Base-by-base conservation (phyloP, 257 asterid genomes). In the Capsicum chinense region DNA sequence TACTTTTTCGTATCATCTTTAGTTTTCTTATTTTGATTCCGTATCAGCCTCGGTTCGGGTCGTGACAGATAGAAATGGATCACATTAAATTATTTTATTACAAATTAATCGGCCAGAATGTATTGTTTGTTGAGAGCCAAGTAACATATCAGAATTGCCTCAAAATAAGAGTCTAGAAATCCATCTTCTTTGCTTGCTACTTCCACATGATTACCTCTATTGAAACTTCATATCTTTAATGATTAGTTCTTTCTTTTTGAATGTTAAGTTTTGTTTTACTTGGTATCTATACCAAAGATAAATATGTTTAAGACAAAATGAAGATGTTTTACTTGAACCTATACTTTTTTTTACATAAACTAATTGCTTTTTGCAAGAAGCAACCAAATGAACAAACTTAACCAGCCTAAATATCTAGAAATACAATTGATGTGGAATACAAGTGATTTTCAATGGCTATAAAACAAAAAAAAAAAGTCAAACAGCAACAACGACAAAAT, bases 361-460 rank as follows among this genome's bases (percentile, higher is more conserved):
- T 44, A 47, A 47, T 47, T n/a, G 57, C 39, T n/a, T 47, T 6
- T 17, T 74, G 60, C 60, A 19, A 73, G 2, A 73, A 47, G 60
- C 60, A 74, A 74, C 60, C 44, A 50, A 74, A 21, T 74, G 79
- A 74, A 19, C 9, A 19, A 74, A 19, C 42, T 48, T 19, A 74
- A 44, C 57, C 37, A 70, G 37, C 42, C 80, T 48, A 73, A 48
- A 42, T 10, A n/a, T 54, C 64, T 59, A 83, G 87, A 64, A 85
- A 83, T 87, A 82, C 90, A 89, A 52, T 83, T 83, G 35, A 42
- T 44, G 66, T 80, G 39, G 33, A 88, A 88, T 39, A 79, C 74
- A 33, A 64, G 50, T 39, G 54, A 79, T 85, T 83, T 86, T 83
- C 79, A 88, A 89, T 81, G 90, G 85, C 95, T 92, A 85, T 91